Evolutionary conservation across 768 basidiomycete species (phyloP).

Genomic region (Amanita molliuscula): DNA sequence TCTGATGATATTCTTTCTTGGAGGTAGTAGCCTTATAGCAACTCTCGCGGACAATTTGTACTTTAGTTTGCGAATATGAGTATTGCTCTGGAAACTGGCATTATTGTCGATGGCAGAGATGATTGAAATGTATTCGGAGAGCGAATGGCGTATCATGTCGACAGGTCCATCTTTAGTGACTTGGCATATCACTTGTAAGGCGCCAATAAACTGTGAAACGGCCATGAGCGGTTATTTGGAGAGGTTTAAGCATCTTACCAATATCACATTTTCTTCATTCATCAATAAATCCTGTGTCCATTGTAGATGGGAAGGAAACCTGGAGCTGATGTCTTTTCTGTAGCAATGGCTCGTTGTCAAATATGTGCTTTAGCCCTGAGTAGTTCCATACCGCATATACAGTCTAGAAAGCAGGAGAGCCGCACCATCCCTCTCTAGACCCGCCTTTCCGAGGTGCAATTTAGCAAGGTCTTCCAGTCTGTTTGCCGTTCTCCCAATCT

Average conservation of each 20-base stretch:
- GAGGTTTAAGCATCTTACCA: slow-evolving; percentile 25
- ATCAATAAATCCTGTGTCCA: slow-evolving; percentile 31
- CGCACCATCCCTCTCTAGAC: slow-evolving; percentile 79
- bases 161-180: slow-evolving; percentile 54
- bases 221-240: background rate
- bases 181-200: slow-evolving; percentile 61
- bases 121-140: slow-evolving; percentile 34
- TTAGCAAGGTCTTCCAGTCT: slow-evolving; percentile 51
- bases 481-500: slow-evolving; percentile 42
- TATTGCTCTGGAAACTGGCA: slow-evolving; percentile 38
- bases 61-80: slow-evolving; percentile 57
- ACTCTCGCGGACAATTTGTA: slow-evolving; percentile 61
- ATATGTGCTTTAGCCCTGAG: background rate
- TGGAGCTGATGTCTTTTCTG: slow-evolving; percentile 49
- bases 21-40: slow-evolving; percentile 52
- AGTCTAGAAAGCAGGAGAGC: slow-evolving; percentile 72
- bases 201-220: slow-evolving; percentile 47
- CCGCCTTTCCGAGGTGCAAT: slow-evolving; percentile 50
- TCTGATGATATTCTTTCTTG: slow-evolving; percentile 11
- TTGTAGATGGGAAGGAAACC: slow-evolving; percentile 42
- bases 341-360: background rate
- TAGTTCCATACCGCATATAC: slow-evolving; percentile 55
- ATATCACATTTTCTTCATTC: slow-evolving; percentile 35
- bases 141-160: slow-evolving; percentile 36
- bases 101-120: slow-evolving; percentile 30